A percentile compares a stretch with the other conserved stretches of the same genome.
These are phyloP conservation scores for Suillus americanus DNA, from an alignment of 768 basidiomycete genomes.

Conservation along the genomic window DNA sequence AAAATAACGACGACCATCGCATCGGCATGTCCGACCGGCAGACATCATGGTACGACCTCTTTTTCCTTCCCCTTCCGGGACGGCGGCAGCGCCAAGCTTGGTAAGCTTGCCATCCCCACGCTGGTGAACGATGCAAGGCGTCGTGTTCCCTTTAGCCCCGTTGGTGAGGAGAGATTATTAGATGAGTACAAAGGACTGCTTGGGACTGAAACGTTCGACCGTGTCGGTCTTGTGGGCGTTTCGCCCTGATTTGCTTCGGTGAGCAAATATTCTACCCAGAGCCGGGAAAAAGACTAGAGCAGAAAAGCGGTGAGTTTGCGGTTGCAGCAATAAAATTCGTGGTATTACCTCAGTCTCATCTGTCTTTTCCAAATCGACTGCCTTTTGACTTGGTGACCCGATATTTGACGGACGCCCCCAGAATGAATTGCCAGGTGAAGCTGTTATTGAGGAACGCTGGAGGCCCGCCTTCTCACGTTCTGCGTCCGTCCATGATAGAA, in stretches of 20 bases:
- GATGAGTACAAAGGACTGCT: constrained; percentile 32
- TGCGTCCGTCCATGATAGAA: constrained; percentile 89
- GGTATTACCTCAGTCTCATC: constrained; percentile 76
- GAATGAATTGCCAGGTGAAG: constrained; percentile 19
- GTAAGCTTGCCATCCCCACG: constrained; percentile 38
- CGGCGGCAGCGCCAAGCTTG: constrained; percentile 39
- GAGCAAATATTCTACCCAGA: constrained; percentile 97
- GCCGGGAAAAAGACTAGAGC: constrained; percentile 87
- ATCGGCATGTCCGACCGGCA: constrained; percentile 2
- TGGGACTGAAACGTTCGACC: constrained; percentile 39
- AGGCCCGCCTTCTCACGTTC: constrained; percentile 93
- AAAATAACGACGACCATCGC: not conserved
- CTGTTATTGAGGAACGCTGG: constrained; percentile 45
- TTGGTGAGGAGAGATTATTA: constrained; percentile 25
- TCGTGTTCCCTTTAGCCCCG: constrained; percentile 29
- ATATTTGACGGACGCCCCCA: constrained; percentile 27
- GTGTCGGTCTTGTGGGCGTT: constrained; percentile 26
- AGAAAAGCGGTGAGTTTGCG: not conserved
- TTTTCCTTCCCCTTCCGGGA: constrained; percentile 49
- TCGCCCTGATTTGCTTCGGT: constrained; percentile 71
- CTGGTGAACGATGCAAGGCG: constrained; percentile 40
- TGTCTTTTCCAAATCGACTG: constrained; percentile 69
- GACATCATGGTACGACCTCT: constrained; percentile 19
- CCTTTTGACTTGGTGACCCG: constrained; percentile 32
- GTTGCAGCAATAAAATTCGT: not conserved